Evolutionary conservation across 768 basidiomycete genomes (phyloP).

Genomic region (Filobasidium floriforme): DNA sequence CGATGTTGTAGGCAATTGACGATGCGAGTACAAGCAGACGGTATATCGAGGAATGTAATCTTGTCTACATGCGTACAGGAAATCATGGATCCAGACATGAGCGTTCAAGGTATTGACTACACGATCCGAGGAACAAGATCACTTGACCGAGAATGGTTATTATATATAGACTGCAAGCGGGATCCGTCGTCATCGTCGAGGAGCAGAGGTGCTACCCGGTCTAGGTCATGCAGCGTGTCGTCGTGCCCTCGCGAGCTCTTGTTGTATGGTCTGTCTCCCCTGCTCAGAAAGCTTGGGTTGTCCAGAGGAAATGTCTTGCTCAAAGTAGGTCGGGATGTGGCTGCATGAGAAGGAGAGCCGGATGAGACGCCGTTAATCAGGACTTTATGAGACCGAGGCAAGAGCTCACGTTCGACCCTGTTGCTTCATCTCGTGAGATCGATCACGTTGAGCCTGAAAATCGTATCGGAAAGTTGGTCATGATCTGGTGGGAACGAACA

Average conservation of each 20-base stretch:
- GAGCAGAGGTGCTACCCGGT: too few species aligned
- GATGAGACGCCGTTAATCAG: not conserved
- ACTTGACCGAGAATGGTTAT: too few species aligned
- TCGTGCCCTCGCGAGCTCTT: slow-evolving; percentile 17
- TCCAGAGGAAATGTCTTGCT: slow-evolving; percentile 60
- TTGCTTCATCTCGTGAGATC: not conserved
- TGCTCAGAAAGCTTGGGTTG: slow-evolving; percentile 60
- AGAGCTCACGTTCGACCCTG: not conserved
- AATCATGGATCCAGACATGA: too few species aligned
- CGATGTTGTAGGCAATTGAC: slow-evolving; percentile 34
- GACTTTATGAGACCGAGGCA: not conserved
- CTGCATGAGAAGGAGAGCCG: slow-evolving; percentile 34
- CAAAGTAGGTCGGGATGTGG: slow-evolving; percentile 70
- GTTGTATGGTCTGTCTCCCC: slow-evolving; percentile 65
- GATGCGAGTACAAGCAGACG: not conserved
- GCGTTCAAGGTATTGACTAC: too few species aligned
- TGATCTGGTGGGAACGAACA: not conserved
- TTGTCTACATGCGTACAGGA: too few species aligned
- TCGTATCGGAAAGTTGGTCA: not conserved
- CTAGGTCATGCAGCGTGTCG: not conserved
- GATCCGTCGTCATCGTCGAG: too few species aligned
- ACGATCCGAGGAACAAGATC: too few species aligned
- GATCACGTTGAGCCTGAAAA: not conserved
- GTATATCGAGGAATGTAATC: not conserved
- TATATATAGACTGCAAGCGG: too few species aligned